phyloP scores from a whole-genome alignment of 2,329 filamentous ascomycete species.

The Monilinia vaccinii-corymbosi region DNA sequence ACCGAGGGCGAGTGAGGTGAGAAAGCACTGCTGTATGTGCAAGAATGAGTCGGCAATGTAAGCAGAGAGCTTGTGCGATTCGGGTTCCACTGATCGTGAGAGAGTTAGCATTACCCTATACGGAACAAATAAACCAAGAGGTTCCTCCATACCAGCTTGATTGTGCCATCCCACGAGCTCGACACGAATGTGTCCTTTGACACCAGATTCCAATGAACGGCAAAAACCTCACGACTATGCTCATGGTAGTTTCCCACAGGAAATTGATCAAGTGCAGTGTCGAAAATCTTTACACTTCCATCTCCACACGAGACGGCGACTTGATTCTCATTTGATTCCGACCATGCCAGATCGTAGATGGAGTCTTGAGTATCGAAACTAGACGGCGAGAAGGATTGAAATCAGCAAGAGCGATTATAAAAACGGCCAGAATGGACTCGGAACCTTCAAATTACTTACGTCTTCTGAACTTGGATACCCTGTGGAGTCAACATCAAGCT shows the following conservation, averaged over 20 bases:
- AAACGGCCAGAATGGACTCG: too few relatives aligned
- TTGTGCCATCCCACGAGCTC: constrained; percentile 90
- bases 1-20: constrained; percentile 80
- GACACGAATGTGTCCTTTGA: constrained; percentile 86
- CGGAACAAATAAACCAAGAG: neutral
- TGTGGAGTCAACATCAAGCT: constrained; percentile 73
- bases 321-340: constrained; percentile 93
- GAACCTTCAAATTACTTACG: constrained; percentile 37
- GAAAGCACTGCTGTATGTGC: constrained; percentile 89
- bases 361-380: constrained; percentile 97
- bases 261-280: constrained; percentile 69
- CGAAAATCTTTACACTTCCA: constrained; percentile 90
- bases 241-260: constrained; percentile 89
- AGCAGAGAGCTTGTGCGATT: constrained; percentile 63
- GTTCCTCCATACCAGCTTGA: constrained; percentile 60
- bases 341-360: constrained; percentile 92
- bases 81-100: constrained; percentile 65
- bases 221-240: constrained; percentile 87
- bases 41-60: constrained; percentile 84
- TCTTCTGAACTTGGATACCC: constrained; percentile 78
- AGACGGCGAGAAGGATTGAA: neutral
- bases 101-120: constrained; percentile 4
- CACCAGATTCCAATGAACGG: constrained; percentile 85
- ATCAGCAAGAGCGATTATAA: neutral
- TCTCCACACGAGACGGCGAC: constrained; percentile 83